Percentiles rank a stretch among this genome's conserved stretches.
These are phyloP conservation scores for Leavenworthia alabamica DNA, from an alignment of 345 rosid genomes.

Conservation along the genomic window DNA sequence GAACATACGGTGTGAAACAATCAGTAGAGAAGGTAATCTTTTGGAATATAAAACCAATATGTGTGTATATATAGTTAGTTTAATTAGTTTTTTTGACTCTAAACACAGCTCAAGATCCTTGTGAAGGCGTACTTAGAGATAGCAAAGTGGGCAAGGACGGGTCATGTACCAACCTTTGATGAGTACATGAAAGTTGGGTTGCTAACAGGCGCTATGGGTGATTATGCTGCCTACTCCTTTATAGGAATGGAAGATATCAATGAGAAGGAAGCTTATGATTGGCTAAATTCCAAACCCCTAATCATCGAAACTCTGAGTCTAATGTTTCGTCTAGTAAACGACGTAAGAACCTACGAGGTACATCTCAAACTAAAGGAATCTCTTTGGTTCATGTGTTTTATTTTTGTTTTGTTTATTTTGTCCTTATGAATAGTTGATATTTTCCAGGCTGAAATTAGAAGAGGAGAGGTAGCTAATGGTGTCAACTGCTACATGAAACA, in stretches of 20 bases:
- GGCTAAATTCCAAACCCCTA: too few relatives aligned
- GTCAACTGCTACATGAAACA: slow-evolving; percentile 14
- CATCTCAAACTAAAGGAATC: background rate
- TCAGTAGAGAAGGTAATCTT: too few relatives aligned
- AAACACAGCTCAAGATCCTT: background rate
- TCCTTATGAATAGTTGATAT: background rate
- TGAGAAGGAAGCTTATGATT: too few relatives aligned
- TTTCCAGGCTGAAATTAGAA: background rate
- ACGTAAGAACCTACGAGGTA: slow-evolving; percentile 5
- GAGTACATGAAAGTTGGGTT: slow-evolving; percentile 14
- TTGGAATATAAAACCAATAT: too few relatives aligned
- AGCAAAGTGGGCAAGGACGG: slow-evolving; percentile 6
- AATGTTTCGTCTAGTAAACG: slow-evolving; percentile 4
- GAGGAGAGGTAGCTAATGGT: slow-evolving; percentile 21
- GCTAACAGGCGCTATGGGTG: background rate
- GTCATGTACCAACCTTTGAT: slow-evolving; percentile 4
- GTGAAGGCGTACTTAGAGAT: background rate
- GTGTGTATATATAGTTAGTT: too few relatives aligned
- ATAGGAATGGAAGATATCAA: too few relatives aligned
- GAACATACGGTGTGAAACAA: too few relatives aligned
- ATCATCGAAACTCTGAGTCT: too few relatives aligned
- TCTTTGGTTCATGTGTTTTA: background rate
- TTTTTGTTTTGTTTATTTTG: background rate
- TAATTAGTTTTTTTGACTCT: background rate
- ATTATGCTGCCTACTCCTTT: too few relatives aligned